A percentile compares a stretch with the other conserved stretches of the same genome.
Conservation (phyloP, 2,329 filamentous ascomycete species). For the Fusarium coffeatum region DNA sequence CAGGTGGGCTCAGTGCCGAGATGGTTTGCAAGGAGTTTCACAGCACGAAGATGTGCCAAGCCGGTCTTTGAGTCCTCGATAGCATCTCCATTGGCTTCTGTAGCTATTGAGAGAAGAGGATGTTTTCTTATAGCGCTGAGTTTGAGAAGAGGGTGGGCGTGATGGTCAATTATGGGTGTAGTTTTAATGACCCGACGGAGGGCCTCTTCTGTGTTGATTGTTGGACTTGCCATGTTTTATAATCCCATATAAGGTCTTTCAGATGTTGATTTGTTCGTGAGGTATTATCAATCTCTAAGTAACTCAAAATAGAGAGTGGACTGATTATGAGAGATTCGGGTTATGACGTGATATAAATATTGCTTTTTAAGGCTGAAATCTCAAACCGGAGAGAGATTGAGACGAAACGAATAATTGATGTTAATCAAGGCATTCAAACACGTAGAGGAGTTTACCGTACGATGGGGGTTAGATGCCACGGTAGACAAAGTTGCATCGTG, state of each 20-base stretch:
- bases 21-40: constrained; percentile 73
- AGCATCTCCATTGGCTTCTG: constrained; percentile 78
- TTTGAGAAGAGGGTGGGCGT: constrained; percentile 76
- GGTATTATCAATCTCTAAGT: not conserved
- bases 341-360: constrained; percentile 1
- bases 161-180: constrained; percentile 78
- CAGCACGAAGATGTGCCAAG: constrained; percentile 76
- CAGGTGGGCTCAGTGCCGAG: constrained; percentile 75
- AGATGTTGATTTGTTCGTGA: not conserved
- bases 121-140: constrained; percentile 60
- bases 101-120: constrained; percentile 70
- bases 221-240: constrained; percentile 27
- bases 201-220: constrained; percentile 40
- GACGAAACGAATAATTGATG: not conserved
- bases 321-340: not conserved
- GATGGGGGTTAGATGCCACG: constrained; percentile 18
- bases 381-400: not conserved
- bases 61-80: constrained; percentile 70
- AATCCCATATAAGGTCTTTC: not conserved
- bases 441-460: not conserved
- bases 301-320: not conserved
- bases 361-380: not conserved
- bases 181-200: constrained; percentile 57
- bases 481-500: constrained; percentile 26
- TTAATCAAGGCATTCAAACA: constrained; percentile 2